Evolutionary conservation across 1,139 yeast genomes (phyloP), one percentile per base, ranked within the genome.

Genomic region (Geotrichum fermentans): DNA sequence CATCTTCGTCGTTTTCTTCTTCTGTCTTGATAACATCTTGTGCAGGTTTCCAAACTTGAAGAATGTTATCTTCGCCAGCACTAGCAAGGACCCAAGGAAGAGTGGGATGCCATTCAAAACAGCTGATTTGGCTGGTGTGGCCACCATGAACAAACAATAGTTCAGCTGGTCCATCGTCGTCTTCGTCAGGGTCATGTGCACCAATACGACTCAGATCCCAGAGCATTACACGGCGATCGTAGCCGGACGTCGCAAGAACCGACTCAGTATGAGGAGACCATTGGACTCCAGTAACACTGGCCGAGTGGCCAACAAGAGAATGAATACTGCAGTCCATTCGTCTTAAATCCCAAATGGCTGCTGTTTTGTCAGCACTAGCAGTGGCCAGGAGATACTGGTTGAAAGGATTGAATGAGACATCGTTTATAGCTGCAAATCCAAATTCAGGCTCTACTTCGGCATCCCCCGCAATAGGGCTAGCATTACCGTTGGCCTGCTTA

Each of bases 61-160:
- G 70, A 2, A 95, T 78, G 60, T 88, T 88, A 62, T 89, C 97
- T 61, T 86, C 92, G 0, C 90, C 80, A 5, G 86, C 94, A 60
- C 89, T 81, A 7, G 87, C 84, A 40, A 90, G 59, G 68, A 87
- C 74, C 85, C 90, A 82, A 10, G 83, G 81, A 55, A 83, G 83
- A 56, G 80, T 81, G 1, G 81, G 78, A 52, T 89, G 86, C 98
- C 98, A 92, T 42, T 82, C 78, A 41, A 90, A 72, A 62, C 90
- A 97, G 59, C 84, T 82, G 14, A 92, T 86, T 20, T 94, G 90
- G 49, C 84, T 72, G 76, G 92, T 79, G 64, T 92, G 99, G 0
- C 98, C 98, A 11, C 84, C 87, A 65, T 94, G 98, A 32, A 78
- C 74, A 61, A 92, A 90, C 20, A 82, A 52, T 40, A 82, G 67